These are phyloP conservation scores for Tympanopsis confertula DNA, from an alignment of 2,329 filamentous ascomycete species.

Conservation along the genomic window DNA sequence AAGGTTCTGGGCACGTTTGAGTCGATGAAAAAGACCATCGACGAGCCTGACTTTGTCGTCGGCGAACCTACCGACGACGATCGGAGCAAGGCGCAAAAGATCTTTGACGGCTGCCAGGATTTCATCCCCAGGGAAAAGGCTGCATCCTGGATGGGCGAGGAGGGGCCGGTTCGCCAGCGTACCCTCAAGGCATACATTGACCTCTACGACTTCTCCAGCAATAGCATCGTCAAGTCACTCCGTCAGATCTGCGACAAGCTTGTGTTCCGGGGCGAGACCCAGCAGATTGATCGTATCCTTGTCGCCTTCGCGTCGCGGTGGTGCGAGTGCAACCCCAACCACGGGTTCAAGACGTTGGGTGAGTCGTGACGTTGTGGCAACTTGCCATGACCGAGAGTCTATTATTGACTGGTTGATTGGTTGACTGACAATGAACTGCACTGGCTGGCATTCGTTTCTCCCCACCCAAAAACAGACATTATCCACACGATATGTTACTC, in stretches of 20 bases:
- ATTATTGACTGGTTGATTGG: conserved; percentile 7
- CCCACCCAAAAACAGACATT: conserved; percentile 50
- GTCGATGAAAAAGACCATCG: conserved; percentile 27
- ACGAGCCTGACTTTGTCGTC: conserved; percentile 45
- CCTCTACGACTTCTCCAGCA: conserved; percentile 72
- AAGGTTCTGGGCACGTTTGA: conserved; percentile 10
- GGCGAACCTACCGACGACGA: conserved; percentile 58
- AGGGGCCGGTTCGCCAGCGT: conserved; percentile 43
- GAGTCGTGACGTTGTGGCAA: conserved; percentile 18
- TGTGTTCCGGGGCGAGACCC: conserved; percentile 79
- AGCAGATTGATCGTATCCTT: conserved; percentile 90
- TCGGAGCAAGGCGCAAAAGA: conserved; percentile 64
- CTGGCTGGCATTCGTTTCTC: background rate
- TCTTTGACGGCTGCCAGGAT: conserved; percentile 76
- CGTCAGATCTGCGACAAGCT: conserved; percentile 73
- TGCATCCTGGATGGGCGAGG: conserved; percentile 79
- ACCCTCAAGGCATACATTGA: conserved; percentile 75
- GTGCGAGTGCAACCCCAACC: conserved; percentile 84
- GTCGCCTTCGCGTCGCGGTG: conserved; percentile 81
- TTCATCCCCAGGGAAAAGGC: conserved; percentile 70
- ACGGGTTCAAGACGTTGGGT: conserved; percentile 86
- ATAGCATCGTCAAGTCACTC: conserved; percentile 69
- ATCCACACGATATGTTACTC: conserved; percentile 97
- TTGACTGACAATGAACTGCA: conserved; percentile 1
- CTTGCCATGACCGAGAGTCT: conserved; percentile 1